phyloP scores from a whole-genome alignment of 139 green algal genomes.

The Desmodesmus armatus region DNA sequence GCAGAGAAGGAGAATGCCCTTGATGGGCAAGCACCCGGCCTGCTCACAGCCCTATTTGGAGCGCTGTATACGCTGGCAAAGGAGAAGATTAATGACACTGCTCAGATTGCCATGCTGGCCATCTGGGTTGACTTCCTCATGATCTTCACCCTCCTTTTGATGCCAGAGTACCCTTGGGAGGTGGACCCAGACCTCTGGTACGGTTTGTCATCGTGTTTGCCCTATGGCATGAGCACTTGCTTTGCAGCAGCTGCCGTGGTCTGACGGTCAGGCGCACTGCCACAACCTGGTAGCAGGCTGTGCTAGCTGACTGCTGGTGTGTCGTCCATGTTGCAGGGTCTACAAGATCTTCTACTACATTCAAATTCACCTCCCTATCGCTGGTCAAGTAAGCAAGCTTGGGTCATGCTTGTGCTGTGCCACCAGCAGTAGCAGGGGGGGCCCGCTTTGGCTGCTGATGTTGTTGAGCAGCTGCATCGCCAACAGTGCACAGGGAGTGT shows the following conservation, averaged over 20 bases:
- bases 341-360: constrained; percentile 60
- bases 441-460: no score
- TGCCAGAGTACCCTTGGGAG: constrained; percentile 62
- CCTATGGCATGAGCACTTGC: no score
- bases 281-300: no score
- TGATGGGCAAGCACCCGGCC: constrained; percentile 29
- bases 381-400: not conserved
- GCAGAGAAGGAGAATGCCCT: constrained; percentile 39
- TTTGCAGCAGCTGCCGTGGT: not conserved
- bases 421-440: no score
- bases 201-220: not conserved
- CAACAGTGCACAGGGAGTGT: not conserved
- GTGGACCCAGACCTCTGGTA: constrained; percentile 40
- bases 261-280: not conserved
- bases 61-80: constrained; percentile 62
- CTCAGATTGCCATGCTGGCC: constrained; percentile 49
- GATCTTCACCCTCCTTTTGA: constrained; percentile 56
- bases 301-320: no score
- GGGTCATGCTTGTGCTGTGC: not conserved
- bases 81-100: constrained; percentile 63
- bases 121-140: constrained; percentile 62
- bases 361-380: constrained; percentile 53
- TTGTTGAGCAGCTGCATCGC: not conserved
- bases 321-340: no score
- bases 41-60: constrained; percentile 49